Base-by-base conservation (phyloP, 306 rosid species). In the Elaeagnus macrophylla region DNA sequence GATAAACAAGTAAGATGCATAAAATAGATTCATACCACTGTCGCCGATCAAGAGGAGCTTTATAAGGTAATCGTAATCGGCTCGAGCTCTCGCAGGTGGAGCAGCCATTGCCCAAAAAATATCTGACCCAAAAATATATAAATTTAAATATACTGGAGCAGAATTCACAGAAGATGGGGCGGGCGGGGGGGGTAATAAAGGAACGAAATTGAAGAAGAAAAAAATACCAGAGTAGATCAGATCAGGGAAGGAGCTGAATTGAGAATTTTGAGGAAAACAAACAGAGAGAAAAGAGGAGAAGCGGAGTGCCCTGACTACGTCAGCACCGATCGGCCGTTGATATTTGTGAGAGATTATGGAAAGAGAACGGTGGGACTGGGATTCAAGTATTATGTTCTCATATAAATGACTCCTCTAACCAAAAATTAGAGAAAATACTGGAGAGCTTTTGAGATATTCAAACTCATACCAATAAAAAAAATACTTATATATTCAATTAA, bases 31-130 rank as follows among this genome's bases (percentile, higher is more conserved):
- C 63, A 59, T 71, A 89, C 97, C 97, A 79, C 97, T 89, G 61
- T 89, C 97, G 75, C 97, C 97, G 79, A 89, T 89, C 63, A 89
- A 79, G 40, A 89, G 95, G 69, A 89, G 97, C 76, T 89, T 89
- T 54, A 89, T 85, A 48, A 89, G 97, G 59, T 81, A 89, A 77
- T 89, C 97, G 62, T 89, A 85, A 81, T 89, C 97, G 54, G 97
- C 95, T 54, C 97, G 93, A 65, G 95, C 97, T 81, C 97, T 74
- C 7, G 85, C 94, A 37, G 97, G 97, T 58, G 94, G 95, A 69
- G 81, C 75, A 62, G 81, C 74, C 81, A 76, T 75, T 37, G 73
- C 57, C 35, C 11, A 39, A 38, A 17, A n/a, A 54, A 41, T 55
- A 44, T 43, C 57, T 10, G 36, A 37, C 18, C 60, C 10, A 16